A percentile compares a stretch with the other conserved stretches of the same genome.
phyloP scores from a whole-genome alignment of 768 basidiomycete species.

The Mrakia frigida region DNA sequence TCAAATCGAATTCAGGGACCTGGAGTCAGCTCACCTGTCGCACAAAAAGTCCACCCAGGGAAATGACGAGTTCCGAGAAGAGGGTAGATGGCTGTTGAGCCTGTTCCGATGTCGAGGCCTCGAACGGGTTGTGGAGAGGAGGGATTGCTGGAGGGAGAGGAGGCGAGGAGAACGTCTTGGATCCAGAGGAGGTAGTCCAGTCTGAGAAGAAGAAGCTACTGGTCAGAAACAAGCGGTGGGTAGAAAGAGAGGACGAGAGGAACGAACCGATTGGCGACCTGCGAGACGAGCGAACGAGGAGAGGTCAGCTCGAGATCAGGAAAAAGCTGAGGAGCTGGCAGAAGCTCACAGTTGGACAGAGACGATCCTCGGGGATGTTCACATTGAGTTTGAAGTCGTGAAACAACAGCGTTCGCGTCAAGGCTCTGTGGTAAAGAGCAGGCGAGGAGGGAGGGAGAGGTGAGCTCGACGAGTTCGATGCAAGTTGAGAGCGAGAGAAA shows the following conservation, averaged over 20 bases:
- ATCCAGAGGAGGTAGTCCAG: slow-evolving; percentile 84
- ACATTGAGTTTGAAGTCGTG: slow-evolving; percentile 67
- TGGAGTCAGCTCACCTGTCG: slow-evolving; percentile 52
- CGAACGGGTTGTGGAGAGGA: background rate
- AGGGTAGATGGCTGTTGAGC: slow-evolving; percentile 84
- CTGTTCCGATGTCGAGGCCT: slow-evolving; percentile 63
- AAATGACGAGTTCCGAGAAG: slow-evolving; percentile 60
- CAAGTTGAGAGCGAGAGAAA: background rate
- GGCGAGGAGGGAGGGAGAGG: background rate
- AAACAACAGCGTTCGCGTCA: slow-evolving; percentile 72
- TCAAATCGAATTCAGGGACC: background rate
- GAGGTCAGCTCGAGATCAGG: background rate
- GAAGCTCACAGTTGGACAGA: slow-evolving; percentile 75
- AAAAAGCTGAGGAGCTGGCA: background rate
- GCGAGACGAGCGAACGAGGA: background rate
- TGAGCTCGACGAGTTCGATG: background rate
- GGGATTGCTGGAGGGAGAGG: background rate
- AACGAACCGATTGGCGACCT: slow-evolving; percentile 41
- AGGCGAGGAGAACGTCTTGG: slow-evolving; percentile 43
- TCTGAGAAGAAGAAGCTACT: slow-evolving; percentile 46
- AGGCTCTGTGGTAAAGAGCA: slow-evolving; percentile 50
- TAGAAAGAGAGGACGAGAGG: background rate
- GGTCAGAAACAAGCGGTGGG: background rate
- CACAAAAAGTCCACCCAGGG: slow-evolving; percentile 57
- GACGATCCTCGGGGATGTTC: slow-evolving; percentile 59